These are phyloP conservation scores for Plasmodium vinckei DNA, from an alignment of 169 alveolate species.

Conservation along the genomic window DNA sequence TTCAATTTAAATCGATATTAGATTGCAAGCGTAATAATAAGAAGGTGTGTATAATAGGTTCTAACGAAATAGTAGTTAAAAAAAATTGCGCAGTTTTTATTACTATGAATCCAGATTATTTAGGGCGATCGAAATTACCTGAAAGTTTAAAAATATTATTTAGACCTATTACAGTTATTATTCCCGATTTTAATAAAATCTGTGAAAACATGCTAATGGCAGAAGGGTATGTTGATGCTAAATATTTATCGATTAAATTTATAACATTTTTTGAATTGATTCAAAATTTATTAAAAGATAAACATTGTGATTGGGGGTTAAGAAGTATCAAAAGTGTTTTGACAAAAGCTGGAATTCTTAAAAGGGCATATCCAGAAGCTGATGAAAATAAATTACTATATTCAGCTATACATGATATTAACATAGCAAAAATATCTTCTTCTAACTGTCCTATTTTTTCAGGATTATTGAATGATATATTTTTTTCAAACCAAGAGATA, in stretches of 20 bases:
- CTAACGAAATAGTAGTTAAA: conserved; percentile 93
- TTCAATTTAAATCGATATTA: conserved; percentile 96
- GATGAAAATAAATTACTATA: conserved; percentile 92
- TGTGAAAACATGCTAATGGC: conserved; percentile 98
- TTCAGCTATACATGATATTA: conserved; percentile 85
- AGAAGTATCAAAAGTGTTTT: conserved; percentile 96
- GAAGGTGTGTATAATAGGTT: conserved; percentile 92
- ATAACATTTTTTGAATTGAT: conserved; percentile 93
- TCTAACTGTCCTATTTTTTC: conserved; percentile 76
- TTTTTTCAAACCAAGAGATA: conserved; percentile 94
- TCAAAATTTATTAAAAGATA: conserved; percentile 93
- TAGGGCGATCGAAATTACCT: conserved; percentile 96
- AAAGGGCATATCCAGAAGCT: conserved; percentile 94
- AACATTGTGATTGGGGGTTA: conserved; percentile 98
- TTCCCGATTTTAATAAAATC: conserved; percentile 96
- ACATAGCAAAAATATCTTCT: conserved; percentile 85
- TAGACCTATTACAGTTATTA: conserved; percentile 96
- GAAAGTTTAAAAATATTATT: conserved; percentile 96
- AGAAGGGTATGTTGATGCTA: conserved; percentile 97
- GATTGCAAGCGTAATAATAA: conserved; percentile 91
- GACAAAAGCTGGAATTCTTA: conserved; percentile 97
- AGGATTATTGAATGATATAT: conserved; percentile 94
- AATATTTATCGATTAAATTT: conserved; percentile 93
- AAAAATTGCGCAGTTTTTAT: conserved; percentile 96
- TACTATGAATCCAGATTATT: conserved; percentile 97